phyloP scores from a whole-genome alignment of 2,329 filamentous ascomycete genomes.

The Neofusicoccum umdonicola region DNA sequence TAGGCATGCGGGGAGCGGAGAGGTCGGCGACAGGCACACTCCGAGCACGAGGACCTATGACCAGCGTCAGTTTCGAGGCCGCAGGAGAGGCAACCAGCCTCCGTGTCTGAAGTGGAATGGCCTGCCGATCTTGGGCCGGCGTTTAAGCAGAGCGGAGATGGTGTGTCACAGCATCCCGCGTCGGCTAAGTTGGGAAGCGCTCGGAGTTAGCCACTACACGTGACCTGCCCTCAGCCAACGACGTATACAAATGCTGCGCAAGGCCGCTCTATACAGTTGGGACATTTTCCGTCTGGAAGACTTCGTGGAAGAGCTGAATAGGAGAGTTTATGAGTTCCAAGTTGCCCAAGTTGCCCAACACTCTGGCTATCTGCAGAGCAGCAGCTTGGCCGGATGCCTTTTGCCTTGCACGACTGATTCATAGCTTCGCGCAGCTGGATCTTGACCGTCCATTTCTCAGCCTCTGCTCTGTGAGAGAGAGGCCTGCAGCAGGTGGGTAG shows the following conservation, averaged over 20 bases:
- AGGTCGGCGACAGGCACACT: not conserved
- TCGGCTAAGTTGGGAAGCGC: not conserved
- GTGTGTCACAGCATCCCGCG: not conserved
- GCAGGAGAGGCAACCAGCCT: not conserved
- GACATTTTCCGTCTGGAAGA: not conserved
- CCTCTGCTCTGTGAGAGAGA: no score
- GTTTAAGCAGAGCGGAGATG: not conserved
- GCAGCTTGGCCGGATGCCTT: no score
- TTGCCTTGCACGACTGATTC: no score
- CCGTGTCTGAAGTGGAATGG: constrained; percentile 13
- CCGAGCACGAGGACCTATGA: not conserved
- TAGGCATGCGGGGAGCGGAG: not conserved
- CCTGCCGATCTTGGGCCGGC: not conserved
- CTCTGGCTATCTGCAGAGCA: no score
- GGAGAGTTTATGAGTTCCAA: no score
- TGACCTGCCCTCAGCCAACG: not conserved
- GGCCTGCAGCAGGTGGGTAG: no score
- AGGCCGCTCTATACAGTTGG: not conserved
- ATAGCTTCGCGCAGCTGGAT: no score
- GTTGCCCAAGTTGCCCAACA: no score
- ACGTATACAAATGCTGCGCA: not conserved
- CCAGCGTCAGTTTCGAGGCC: not conserved
- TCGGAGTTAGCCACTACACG: not conserved
- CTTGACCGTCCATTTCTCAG: no score
- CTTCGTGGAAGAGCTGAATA: not conserved